Base-by-base conservation (phyloP, 164 flowering plant genomes). In the Saururus chinensis region DNA sequence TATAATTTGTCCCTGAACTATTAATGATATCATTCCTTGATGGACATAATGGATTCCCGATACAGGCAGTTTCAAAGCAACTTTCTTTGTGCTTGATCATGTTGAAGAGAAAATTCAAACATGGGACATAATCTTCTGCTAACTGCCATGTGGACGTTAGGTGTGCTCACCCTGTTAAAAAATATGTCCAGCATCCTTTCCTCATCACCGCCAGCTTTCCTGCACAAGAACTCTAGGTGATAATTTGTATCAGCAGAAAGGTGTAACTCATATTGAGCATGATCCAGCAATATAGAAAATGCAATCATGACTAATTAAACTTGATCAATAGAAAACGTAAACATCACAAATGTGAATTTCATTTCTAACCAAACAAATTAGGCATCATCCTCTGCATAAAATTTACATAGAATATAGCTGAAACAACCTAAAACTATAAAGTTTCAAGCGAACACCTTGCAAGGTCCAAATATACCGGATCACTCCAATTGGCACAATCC, bases 401-500 rank as follows among this genome's bases (percentile, higher is more conserved):
- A 30, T 6, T 30, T 2, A 30, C 6, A 30, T 30, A 30, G 37
- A 30, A 2, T 2, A 30, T 30, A 30, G 6, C 2, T 2, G 6
- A 30, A 6, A 30, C 37, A 30, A 30, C 37, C 6, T 30, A 30
- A 30, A 30, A 30, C 6, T 2, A 6, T 30, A 30, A 30, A 30
- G 37, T 30, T 60, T 54, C 45, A 13, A 74, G 54, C 60, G 45
- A 70, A 65, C 68, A 93, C 98, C 92, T 93, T 64, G 82, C 60
- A 73, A 93, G 97, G 64, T 93, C 98, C 51, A 70, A 19, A 69
- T 93, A 93, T 64, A 93, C 75, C 25, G 98, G 96, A 66, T 85
- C 82, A 13, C 80, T 77, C 97, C 97, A 89, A 69, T 84, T 88
- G 60, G 98, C 98, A 79, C 98, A 93, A 71, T 93, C 98, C 73